A percentile compares a stretch with the other conserved stretches of the same genome.
These are phyloP conservation scores for Viridothelium virens DNA, from an alignment of 495 filamentous ascomycete genomes.

Conservation along the genomic window DNA sequence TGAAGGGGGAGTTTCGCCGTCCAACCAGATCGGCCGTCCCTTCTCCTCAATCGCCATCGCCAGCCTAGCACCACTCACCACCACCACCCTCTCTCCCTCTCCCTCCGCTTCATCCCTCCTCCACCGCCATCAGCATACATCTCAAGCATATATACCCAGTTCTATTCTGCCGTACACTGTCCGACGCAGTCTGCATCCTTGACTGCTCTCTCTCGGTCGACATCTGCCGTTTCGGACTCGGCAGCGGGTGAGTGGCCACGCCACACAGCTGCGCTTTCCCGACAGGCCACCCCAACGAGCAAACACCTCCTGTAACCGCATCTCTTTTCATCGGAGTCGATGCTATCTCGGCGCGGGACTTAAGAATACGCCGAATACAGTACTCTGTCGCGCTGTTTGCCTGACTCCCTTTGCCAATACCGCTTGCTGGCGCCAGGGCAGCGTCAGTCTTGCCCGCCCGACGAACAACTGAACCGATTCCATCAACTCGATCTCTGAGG, in stretches of 20 bases:
- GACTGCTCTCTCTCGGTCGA: background rate
- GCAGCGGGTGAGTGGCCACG: too few species aligned
- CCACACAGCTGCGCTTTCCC: conserved; percentile 11
- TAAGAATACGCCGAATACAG: background rate
- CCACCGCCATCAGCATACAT: conserved; percentile 9
- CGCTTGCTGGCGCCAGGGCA: background rate
- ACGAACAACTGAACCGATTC: conserved; percentile 4
- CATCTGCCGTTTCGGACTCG: conserved; percentile 1
- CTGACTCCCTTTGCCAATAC: background rate
- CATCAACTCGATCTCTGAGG: background rate
- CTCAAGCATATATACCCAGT: conserved; percentile 5
- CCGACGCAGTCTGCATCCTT: background rate
- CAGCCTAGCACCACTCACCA: background rate
- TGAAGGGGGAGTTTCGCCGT: conserved; percentile 8
- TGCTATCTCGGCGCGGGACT: background rate
- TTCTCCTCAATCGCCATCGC: conserved; percentile 10
- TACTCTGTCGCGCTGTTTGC: background rate
- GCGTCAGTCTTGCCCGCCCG: background rate
- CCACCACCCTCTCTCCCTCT: conserved; percentile 3
- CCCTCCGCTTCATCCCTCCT: background rate
- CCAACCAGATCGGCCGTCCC: conserved; percentile 10
- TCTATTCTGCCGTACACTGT: background rate
- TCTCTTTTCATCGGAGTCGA: background rate
- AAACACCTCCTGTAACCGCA: background rate
- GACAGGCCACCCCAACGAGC: background rate